Base-by-base conservation (phyloP, 2,329 filamentous ascomycete species). In the Paraconiothyrium brasiliense region DNA sequence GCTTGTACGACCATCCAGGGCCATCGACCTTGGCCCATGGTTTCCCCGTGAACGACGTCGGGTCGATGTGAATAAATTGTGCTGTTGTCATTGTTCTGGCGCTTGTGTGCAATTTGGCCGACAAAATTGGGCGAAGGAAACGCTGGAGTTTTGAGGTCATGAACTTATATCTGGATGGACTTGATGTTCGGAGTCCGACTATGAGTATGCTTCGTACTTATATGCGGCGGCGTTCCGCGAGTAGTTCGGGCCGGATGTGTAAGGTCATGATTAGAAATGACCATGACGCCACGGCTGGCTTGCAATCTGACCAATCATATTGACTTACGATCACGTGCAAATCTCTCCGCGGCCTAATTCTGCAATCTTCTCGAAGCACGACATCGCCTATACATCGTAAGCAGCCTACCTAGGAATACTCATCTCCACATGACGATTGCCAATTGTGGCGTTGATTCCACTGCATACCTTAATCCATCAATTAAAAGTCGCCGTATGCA, bases 21-120 rank as follows among this genome's bases (percentile, higher is more conserved):
- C 83, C 84, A 71, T 91, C 89, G 43, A 91, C 89, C 69, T 91
- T 91, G 67, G 79, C 73, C 88, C 88, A 91, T 1, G 88, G 85
- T 71, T 87, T 87, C 20, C 76, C 77, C 66, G 78, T 78, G 63
- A 83, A 83, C 24, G 83, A 83, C 1, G 80, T 69, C 1, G 83
- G 79, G 71, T 90, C 88, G 64, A 90, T 87, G 76, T 90, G 87
- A 62, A 84, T 84, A 79, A 90, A 89, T 2, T 71, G 76, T 41
- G 83, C 81, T 22, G 83, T 86, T n/a, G 85, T 88, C 86, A 88
- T 88, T 43, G 67, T 84, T 67, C 70, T 10, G 24, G 55, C 10
- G 10, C 34, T 39, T 8, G 32, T 49, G 24, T 46, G 47, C 24
- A 49, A 14, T n/a, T 39, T 49, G 16, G 16, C n/a, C n/a, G 54